Evolutionary conservation across 2,329 filamentous ascomycete genomes (phyloP).

Genomic region (Trichophyton schoenleinii): DNA sequence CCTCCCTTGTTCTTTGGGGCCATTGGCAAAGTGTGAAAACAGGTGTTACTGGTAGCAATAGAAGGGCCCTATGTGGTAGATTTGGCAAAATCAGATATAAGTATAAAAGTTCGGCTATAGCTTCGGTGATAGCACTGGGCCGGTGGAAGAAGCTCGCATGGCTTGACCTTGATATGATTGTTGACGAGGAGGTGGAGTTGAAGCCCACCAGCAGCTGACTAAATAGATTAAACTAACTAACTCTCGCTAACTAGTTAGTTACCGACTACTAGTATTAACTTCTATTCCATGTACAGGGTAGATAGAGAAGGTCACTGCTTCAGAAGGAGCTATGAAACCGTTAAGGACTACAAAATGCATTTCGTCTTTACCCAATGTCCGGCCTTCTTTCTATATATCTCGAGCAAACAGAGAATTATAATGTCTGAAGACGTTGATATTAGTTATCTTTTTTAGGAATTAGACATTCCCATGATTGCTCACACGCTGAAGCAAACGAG

Average conservation of each 20-base stretch:
- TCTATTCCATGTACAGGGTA: too few relatives aligned
- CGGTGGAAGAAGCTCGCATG: not conserved
- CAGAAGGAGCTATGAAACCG: too few relatives aligned
- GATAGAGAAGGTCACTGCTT: too few relatives aligned
- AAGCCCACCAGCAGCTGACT: not conserved
- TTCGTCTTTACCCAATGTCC: too few relatives aligned
- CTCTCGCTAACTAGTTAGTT: not conserved
- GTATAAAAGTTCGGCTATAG: not conserved
- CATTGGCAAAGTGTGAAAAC: conserved; percentile 18
- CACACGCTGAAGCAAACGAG: not conserved
- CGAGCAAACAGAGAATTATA: too few relatives aligned
- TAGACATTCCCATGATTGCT: not conserved
- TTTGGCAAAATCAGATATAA: not conserved
- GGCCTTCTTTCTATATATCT: too few relatives aligned
- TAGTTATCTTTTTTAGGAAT: not conserved
- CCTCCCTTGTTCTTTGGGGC: conserved; percentile 31
- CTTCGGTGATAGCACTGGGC: not conserved
- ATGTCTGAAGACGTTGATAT: not conserved
- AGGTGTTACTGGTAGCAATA: not conserved
- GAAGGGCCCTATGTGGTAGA: not conserved
- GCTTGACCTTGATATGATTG: not conserved
- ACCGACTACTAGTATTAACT: too few relatives aligned
- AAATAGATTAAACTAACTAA: not conserved
- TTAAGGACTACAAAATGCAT: too few relatives aligned
- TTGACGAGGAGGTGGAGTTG: not conserved